Percentiles rank a stretch among this genome's conserved stretches.
These are phyloP conservation scores for Fusarium nematophilum DNA, from an alignment of 2,329 filamentous ascomycete species.

Conservation along the genomic window DNA sequence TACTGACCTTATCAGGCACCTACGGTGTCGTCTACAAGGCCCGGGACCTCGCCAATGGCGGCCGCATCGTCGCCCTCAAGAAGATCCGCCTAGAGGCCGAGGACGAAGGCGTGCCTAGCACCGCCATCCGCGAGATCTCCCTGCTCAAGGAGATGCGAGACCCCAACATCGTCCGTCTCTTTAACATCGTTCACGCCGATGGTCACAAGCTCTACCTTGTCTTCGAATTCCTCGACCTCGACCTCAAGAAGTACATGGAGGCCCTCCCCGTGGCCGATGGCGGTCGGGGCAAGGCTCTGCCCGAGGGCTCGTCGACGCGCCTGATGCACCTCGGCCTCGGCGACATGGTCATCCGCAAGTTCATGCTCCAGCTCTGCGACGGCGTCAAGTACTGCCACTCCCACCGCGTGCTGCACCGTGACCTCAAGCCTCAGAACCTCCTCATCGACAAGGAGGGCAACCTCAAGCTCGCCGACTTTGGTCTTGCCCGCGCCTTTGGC, in stretches of 20 bases:
- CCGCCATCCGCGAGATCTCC: constrained; percentile 93
- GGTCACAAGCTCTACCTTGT: constrained; percentile 96
- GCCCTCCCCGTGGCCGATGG: constrained; percentile 85
- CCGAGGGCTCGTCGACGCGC: constrained; percentile 76
- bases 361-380: constrained; percentile 88
- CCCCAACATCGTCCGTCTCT: constrained; percentile 85
- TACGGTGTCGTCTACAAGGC: constrained; percentile 98
- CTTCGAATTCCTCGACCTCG: constrained; percentile 89
- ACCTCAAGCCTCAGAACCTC: constrained; percentile 91
- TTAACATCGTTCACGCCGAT: constrained; percentile 95
- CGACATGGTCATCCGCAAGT: constrained; percentile 87
- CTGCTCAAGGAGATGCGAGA: constrained; percentile 95
- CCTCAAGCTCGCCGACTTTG: constrained; percentile 91
- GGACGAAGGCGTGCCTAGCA: constrained; percentile 92
- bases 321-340: constrained; percentile 78
- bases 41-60: constrained; percentile 81
- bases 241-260: constrained; percentile 98
- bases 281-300: constrained; percentile 85
- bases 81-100: constrained; percentile 96
- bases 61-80: constrained; percentile 91
- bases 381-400: constrained; percentile 90
- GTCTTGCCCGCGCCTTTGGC: constrained; percentile 88
- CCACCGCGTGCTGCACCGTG: constrained; percentile 86
- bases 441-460: constrained; percentile 89
- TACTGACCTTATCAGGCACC: constrained; percentile 69